Evolutionary conservation across 306 rosid genomes (phyloP).

Genomic region (Sphenostylis stenocarpa): DNA sequence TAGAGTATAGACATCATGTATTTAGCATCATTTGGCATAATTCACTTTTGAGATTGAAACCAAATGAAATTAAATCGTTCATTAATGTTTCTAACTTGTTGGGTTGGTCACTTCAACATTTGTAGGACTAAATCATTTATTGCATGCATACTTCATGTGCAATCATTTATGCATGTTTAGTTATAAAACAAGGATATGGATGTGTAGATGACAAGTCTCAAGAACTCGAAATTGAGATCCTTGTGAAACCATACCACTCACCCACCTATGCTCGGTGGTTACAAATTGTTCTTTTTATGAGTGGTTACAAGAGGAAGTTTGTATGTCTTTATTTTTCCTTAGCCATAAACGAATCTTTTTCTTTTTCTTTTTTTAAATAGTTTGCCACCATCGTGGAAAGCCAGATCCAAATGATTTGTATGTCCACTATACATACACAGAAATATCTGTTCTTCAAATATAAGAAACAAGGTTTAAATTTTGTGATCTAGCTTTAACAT

Average conservation of each 20-base stretch:
- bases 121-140: background rate
- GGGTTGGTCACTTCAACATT: background rate
- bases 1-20: background rate
- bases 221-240: background rate
- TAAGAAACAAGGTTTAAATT: slow-evolving; percentile 8
- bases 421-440: background rate
- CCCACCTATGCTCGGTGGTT: background rate
- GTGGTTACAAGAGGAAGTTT: background rate
- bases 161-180: background rate
- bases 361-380: no score
- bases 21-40: background rate
- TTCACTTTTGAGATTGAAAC: background rate
- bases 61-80: background rate
- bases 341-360: background rate
- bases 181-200: background rate
- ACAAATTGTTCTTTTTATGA: no score
- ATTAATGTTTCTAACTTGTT: background rate
- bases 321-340: background rate
- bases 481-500: background rate
- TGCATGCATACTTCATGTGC: background rate
- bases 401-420: background rate
- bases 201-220: background rate
- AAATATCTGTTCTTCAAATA: background rate
- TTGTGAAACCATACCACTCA: background rate
- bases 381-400: background rate